Base-by-base conservation (phyloP, 371 early-diverging fungal species). In the Chytridiales sp. region DNA sequence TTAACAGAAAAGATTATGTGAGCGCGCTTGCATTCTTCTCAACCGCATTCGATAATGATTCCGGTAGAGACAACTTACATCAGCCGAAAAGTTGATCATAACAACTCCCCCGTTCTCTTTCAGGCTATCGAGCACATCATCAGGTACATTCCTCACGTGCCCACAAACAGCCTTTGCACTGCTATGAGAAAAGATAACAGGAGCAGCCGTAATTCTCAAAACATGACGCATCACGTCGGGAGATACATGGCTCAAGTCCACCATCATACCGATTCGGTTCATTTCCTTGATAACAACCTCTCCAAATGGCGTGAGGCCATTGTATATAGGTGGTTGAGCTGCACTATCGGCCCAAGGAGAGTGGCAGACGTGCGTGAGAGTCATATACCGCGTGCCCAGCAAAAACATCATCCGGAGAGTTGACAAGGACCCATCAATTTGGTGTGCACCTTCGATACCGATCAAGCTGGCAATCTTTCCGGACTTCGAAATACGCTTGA, bases 191-290 rank as follows among this genome's bases (percentile, higher is more conserved):
- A 85, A 85, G 15, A 87, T 56, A 4, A 83, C 78, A 11, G 87
- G 87, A 0, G 87, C 87, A 1, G 52, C 52, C 1, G 84, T 80
- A 17, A 71, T 55, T 24, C 73, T 59, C 44, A 85, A 66, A 1
- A 78, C 83, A 39, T 83, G 81, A 30, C 79, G 66, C 85, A 85
- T 85, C 5, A 82, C 76, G 8, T 81, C 69, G 48, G 82, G 80
- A 26, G 85, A 73, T 13, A 87, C 87, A 59, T 87, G 87, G 34
- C 65, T 63, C 27, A 85, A 72, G 63, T 87, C 87, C 1, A 87
- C 85, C 74, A 85, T 70, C 86, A 87, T 85, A 11, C 87, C 87
- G 6, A 87, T 56, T 1, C 83, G 36, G 64, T 87, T 87, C 87
- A 86, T 85, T 64, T 87, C 87, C 17, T 55, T 24, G 17, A 86